These are phyloP conservation scores for Citrus inodora DNA, from an alignment of 345 rosid species.

Conservation along the genomic window DNA sequence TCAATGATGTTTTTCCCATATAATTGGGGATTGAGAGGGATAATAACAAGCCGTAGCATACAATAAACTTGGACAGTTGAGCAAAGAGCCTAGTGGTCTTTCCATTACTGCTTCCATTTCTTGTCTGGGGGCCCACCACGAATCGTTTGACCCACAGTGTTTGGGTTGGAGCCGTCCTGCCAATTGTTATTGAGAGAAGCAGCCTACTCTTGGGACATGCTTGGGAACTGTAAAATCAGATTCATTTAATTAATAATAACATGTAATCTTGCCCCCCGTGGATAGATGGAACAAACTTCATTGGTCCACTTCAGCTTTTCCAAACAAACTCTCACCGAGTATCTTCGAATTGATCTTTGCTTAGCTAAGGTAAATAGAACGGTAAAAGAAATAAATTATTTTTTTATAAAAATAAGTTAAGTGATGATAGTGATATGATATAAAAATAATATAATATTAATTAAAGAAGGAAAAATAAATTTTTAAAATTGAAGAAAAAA, in stretches of 20 bases:
- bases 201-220: not conserved
- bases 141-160: constrained; percentile 10
- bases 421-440: too few relatives aligned
- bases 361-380: too few relatives aligned
- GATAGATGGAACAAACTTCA: not conserved
- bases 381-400: too few relatives aligned
- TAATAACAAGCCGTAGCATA: not conserved
- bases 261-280: not conserved
- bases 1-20: constrained; percentile 16
- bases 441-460: too few relatives aligned
- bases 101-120: not conserved
- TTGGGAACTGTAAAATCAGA: constrained; percentile 1
- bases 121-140: constrained; percentile 12
- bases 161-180: constrained; percentile 18
- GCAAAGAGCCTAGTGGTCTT: not conserved
- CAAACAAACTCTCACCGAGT: not conserved
- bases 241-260: not conserved
- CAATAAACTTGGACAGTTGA: not conserved
- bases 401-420: too few relatives aligned
- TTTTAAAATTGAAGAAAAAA: too few relatives aligned
- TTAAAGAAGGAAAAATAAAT: too few relatives aligned
- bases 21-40: constrained; percentile 1
- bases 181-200: not conserved
- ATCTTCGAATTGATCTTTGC: too few relatives aligned
- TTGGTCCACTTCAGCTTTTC: not conserved